phyloP scores from a whole-genome alignment of 2,329 filamentous ascomycete species.

The Rugonectria rugulosa region DNA sequence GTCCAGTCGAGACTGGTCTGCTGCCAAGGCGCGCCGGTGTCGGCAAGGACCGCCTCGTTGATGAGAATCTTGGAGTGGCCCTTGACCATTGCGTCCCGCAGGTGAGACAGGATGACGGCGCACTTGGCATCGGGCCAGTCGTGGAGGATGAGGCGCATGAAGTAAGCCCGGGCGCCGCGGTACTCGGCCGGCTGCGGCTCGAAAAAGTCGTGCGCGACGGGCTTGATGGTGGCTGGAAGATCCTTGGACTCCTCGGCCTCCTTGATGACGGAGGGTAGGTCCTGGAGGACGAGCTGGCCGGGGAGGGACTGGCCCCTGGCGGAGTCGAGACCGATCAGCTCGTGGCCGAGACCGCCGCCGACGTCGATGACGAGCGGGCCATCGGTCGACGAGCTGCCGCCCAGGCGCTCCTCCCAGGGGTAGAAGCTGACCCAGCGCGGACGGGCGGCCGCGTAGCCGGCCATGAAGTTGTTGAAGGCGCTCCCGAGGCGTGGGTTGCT shows the following conservation, averaged over 20 bases:
- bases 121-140: conserved; percentile 54
- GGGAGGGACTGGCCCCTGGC: background rate
- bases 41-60: conserved; percentile 25
- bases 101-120: conserved; percentile 39
- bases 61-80: conserved; percentile 32
- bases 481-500: conserved; percentile 39
- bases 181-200: conserved; percentile 28
- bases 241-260: conserved; percentile 8
- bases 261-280: conserved; percentile 18
- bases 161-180: conserved; percentile 49
- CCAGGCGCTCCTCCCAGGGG: conserved; percentile 21
- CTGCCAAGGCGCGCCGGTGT: conserved; percentile 25
- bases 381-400: background rate
- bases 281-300: conserved; percentile 17
- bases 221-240: conserved; percentile 9
- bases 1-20: conserved; percentile 40
- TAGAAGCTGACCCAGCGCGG: conserved; percentile 44
- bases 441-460: conserved; percentile 42
- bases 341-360: conserved; percentile 22
- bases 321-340: conserved; percentile 4
- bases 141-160: conserved; percentile 56
- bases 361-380: conserved; percentile 24
- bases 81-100: conserved; percentile 26
- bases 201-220: conserved; percentile 36
- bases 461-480: conserved; percentile 47